These are phyloP conservation scores for Ballota nigra DNA, from an alignment of 257 asterid genomes.

Conservation along the genomic window DNA sequence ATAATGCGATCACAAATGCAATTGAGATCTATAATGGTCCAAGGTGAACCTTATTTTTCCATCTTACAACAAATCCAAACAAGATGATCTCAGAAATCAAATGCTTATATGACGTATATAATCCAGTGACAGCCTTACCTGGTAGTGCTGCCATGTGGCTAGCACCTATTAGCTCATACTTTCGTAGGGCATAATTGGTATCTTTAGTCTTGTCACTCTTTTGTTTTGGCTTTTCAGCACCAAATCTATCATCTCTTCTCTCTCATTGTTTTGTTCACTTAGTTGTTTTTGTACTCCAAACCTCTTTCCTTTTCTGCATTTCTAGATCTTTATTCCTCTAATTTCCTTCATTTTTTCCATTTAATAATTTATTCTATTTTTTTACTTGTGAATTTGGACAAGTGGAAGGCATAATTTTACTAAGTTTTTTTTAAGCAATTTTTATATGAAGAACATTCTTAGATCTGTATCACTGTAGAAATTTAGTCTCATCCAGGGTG, in stretches of 20 bases:
- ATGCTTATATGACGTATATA: not conserved
- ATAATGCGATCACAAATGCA: conserved; percentile 61
- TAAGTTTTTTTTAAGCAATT: not conserved
- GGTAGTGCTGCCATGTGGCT: not conserved
- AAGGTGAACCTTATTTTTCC: conserved; percentile 34
- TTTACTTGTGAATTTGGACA: not conserved
- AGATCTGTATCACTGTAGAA: not conserved
- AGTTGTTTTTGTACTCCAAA: not conserved
- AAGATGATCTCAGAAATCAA: not conserved
- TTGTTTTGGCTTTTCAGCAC: not conserved
- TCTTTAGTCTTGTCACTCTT: not conserved
- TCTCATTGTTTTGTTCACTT: not conserved
- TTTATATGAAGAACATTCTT: not conserved
- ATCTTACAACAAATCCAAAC: not conserved
- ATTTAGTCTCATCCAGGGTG: not conserved
- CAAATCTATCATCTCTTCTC: not conserved
- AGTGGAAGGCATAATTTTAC: not conserved
- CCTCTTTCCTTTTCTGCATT: not conserved
- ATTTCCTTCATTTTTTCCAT: not conserved
- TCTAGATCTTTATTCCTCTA: not conserved
- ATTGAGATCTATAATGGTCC: conserved; percentile 52
- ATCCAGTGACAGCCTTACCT: not conserved
- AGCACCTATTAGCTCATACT: not conserved
- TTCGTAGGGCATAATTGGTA: not conserved
- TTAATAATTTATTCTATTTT: not conserved